Evolutionary conservation across 257 asterid species (phyloP).

Genomic region (Parsonsia alboflavescens): DNA sequence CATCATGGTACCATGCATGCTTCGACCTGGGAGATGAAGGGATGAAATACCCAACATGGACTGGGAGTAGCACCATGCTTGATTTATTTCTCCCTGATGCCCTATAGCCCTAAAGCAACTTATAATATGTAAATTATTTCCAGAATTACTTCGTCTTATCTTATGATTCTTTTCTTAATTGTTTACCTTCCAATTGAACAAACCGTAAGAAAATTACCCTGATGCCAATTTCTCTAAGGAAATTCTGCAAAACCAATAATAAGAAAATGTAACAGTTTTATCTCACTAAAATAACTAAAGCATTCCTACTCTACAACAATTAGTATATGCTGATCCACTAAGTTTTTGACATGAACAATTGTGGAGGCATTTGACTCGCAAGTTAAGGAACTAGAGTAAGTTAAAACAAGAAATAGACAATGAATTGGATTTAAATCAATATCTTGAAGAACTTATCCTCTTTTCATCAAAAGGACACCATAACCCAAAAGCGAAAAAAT

Average conservation of each 20-base stretch:
- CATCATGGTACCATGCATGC: neutral
- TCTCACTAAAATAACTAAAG: neutral
- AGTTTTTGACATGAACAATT: neutral
- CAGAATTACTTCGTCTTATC: neutral
- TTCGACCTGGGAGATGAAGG: neutral
- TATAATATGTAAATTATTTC: neutral
- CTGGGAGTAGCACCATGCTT: neutral
- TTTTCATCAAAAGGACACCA: no score
- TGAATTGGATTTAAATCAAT: no score
- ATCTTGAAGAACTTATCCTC: no score
- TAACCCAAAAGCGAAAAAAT: no score
- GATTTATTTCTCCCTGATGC: neutral
- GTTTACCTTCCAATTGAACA: neutral
- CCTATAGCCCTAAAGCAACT: neutral
- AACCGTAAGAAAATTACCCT: neutral
- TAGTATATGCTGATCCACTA: neutral
- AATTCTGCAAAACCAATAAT: neutral
- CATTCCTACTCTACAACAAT: neutral
- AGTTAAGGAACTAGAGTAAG: neutral
- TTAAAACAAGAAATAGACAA: neutral
- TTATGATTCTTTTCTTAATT: neutral
- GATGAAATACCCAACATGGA: neutral
- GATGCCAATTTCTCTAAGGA: neutral
- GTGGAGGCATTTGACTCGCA: neutral
- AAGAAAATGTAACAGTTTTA: neutral